Evolutionary conservation across 75 land plant genomes (phyloP).

Genomic region (Gnetum montanum): DNA sequence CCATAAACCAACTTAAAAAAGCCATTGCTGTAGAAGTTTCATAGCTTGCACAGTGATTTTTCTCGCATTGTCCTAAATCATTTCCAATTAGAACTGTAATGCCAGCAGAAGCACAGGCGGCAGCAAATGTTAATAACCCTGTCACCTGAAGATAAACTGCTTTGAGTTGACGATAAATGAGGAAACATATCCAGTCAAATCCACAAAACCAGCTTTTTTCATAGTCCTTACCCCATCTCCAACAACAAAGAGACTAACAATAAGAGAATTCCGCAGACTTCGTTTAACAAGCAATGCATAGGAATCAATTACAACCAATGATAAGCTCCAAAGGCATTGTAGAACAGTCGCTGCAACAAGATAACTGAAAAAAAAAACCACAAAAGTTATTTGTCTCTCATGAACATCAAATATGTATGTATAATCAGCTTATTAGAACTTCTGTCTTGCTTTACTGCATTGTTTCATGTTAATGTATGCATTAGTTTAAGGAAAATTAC

Average conservation of each 20-base stretch:
- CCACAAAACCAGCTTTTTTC: too few relatives aligned
- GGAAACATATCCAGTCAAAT: too few relatives aligned
- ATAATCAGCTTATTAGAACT: too few relatives aligned
- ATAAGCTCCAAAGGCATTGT: slow-evolving; percentile 53
- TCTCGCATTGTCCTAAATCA: slow-evolving; percentile 43
- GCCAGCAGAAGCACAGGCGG: slow-evolving; percentile 81
- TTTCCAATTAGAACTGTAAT: slow-evolving; percentile 71
- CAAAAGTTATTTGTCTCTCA: too few relatives aligned
- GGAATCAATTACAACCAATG: slow-evolving; percentile 30
- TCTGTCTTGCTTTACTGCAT: too few relatives aligned
- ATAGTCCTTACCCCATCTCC: slow-evolving; percentile 74
- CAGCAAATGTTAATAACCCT: slow-evolving; percentile 62
- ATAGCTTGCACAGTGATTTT: slow-evolving; percentile 54
- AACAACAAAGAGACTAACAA: slow-evolving; percentile 41
- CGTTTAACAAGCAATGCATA: slow-evolving; percentile 52
- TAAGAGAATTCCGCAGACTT: slow-evolving; percentile 30
- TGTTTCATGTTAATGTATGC: too few relatives aligned
- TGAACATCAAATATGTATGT: too few relatives aligned
- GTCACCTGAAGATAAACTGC: slow-evolving; percentile 78
- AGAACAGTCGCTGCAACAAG: slow-evolving; percentile 50
- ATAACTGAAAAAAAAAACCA: slow-evolving; percentile 17
- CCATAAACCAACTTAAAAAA: slow-evolving; percentile 62
- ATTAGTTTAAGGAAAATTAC: too few relatives aligned
- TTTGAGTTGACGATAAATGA: too few relatives aligned
- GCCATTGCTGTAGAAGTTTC: slow-evolving; percentile 80